Evolutionary conservation across 306 rosid species (phyloP).

Genomic region (Rubus parviflorus): DNA sequence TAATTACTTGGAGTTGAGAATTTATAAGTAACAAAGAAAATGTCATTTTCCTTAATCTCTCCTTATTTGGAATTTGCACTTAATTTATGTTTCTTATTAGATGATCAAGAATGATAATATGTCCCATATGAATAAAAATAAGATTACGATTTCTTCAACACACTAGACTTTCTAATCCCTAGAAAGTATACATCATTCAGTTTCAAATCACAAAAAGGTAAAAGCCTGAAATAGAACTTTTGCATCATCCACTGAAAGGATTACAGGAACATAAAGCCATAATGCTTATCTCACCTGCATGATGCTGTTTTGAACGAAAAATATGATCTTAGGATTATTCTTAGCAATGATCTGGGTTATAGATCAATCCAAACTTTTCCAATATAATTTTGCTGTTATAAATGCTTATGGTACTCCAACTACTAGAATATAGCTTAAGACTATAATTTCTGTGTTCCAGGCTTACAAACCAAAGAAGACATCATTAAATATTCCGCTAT

Average conservation of each 20-base stretch:
- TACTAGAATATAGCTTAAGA: background rate
- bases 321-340: background rate
- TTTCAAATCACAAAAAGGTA: constrained; percentile 1
- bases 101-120: no score
- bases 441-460: constrained; percentile 29
- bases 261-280: background rate
- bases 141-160: background rate
- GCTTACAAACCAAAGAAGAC: constrained; percentile 33
- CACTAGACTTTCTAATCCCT: background rate
- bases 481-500: constrained; percentile 17
- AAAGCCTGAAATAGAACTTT: background rate
- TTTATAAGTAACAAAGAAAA: background rate
- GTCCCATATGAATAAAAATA: background rate
- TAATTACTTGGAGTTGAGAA: background rate
- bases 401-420: background rate
- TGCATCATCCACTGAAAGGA: background rate
- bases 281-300: background rate
- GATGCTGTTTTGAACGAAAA: background rate
- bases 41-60: background rate
- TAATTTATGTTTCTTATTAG: background rate
- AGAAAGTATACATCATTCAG: background rate
- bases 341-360: background rate
- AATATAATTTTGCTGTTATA: background rate
- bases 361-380: background rate
- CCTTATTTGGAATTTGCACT: background rate